These are phyloP conservation scores for Starmerella bombicola DNA, from an alignment of 805 yeast species.

Conservation along the genomic window DNA sequence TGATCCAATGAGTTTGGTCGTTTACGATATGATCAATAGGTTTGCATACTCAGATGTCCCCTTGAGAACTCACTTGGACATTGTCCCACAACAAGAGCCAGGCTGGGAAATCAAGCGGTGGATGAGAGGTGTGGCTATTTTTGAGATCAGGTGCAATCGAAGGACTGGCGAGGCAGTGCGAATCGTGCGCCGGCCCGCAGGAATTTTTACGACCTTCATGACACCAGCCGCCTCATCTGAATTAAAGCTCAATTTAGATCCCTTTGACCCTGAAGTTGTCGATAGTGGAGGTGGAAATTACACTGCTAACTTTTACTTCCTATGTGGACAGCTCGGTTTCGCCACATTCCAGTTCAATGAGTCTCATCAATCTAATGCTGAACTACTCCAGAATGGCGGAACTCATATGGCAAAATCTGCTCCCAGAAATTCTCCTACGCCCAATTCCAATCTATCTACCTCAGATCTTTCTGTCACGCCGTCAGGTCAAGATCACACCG, in stretches of 20 bases:
- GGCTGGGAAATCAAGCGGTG: constrained; percentile 34
- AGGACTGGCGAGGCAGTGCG: constrained; percentile 40
- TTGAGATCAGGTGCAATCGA: constrained; percentile 44
- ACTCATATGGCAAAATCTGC: not conserved
- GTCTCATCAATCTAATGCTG: not conserved
- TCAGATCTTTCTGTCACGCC: not conserved
- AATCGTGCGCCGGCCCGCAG: constrained; percentile 54
- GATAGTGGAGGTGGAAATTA: constrained; percentile 10
- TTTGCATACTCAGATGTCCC: constrained; percentile 56
- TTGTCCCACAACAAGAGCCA: constrained; percentile 22
- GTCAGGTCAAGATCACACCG: not conserved
- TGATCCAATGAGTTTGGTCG: constrained; percentile 48
- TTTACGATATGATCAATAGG: constrained; percentile 53
- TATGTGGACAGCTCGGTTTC: constrained; percentile 14
- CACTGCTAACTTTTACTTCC: constrained; percentile 14
- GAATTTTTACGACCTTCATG: constrained; percentile 29
- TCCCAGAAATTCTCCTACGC: not conserved
- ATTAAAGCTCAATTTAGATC: not conserved
- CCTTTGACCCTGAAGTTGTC: not conserved
- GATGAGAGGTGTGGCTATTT: constrained; percentile 47
- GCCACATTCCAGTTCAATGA: constrained; percentile 7
- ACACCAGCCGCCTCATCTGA: constrained; percentile 11
- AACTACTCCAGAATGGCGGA: not conserved
- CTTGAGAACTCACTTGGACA: constrained; percentile 33
- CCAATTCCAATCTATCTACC: not conserved